A percentile compares a stretch with the other conserved stretches of the same genome.
Evolutionary conservation across 2,329 filamentous ascomycete genomes (phyloP).

Genomic region (Diaporthe vaccinii): DNA sequence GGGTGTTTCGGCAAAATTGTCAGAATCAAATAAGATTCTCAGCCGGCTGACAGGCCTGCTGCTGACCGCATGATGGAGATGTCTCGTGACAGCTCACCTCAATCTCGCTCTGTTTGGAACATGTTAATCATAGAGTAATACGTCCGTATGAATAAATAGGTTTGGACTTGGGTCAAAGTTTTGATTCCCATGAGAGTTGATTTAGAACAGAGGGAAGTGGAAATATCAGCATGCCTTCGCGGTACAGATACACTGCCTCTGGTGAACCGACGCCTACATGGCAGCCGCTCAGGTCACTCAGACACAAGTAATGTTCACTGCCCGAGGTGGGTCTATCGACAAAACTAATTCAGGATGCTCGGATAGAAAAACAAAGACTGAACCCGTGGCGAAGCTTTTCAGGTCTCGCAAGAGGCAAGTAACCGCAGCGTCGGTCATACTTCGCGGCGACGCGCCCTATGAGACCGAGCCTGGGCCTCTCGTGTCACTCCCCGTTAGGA

Average conservation of each 20-base stretch:
- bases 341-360: not conserved
- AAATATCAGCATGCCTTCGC: not conserved
- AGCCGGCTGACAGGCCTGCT: not conserved
- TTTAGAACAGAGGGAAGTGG: not conserved
- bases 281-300: not conserved
- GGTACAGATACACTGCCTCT: not conserved
- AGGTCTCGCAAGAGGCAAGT: too few relatives aligned
- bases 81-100: conserved; percentile 1
- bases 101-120: not conserved
- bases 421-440: too few relatives aligned
- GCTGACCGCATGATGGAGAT: conserved; percentile 6
- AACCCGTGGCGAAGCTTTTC: too few relatives aligned
- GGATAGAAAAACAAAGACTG: not conserved
- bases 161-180: not conserved
- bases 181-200: not conserved
- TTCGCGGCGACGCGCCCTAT: not conserved
- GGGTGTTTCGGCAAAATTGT: not conserved
- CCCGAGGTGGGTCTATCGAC: not conserved
- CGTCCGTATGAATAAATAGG: not conserved
- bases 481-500: not conserved
- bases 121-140: not conserved
- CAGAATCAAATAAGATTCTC: not conserved
- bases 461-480: not conserved
- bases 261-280: not conserved
- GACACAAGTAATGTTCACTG: not conserved